Evolutionary conservation across 106 monocot genomes (phyloP), one percentile per base, ranked within the genome.

Genomic region (Agapanthus africanus): DNA sequence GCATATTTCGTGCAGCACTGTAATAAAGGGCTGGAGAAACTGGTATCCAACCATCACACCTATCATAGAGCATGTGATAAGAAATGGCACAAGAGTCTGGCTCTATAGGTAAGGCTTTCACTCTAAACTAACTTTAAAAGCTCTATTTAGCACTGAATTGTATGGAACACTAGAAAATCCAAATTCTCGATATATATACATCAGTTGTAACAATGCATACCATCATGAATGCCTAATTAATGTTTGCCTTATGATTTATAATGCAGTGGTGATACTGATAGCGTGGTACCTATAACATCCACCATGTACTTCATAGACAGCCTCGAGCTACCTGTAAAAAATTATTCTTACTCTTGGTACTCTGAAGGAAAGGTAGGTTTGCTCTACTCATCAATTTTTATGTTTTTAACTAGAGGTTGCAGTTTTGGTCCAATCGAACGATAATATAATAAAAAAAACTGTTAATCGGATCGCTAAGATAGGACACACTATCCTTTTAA

Each of bases 241-340:
- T n/a, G n/a, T n/a, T n/a, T n/a, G n/a, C n/a, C 25, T 56, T 28
- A 28, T 56, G 7, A 34, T 61, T 61, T 19, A 36, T 61, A 35
- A 61, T 36, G 35, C 61, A 61, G 61, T 19, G 35, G 61, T 35
- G 61, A 61, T 61, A 61, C 34, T 36, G 61, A 61, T 61, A 35
- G 61, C 19, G 35, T 61, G 61, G 61, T 36, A 23, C 61, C 61
- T 16, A 35, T 36, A 61, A 61, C 61, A 34, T 61, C 35, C 19
- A 61, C 34, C 1, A 36, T 34, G 15, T 61, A 61, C 35, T 61
- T 61, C 32, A 36, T 61, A 36, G 61, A 61, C 4, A 61, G 16
- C 18, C 61, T 61, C 36, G 16, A 61, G 33, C 35, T 61, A 61
- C 33, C 35, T 11, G 35, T 18, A 7, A 15, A 61, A 6, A 19